A percentile compares a stretch with the other conserved stretches of the same genome.
These are phyloP conservation scores for Favolaschia claudopus DNA, from an alignment of 768 basidiomycete species.

Conservation along the genomic window DNA sequence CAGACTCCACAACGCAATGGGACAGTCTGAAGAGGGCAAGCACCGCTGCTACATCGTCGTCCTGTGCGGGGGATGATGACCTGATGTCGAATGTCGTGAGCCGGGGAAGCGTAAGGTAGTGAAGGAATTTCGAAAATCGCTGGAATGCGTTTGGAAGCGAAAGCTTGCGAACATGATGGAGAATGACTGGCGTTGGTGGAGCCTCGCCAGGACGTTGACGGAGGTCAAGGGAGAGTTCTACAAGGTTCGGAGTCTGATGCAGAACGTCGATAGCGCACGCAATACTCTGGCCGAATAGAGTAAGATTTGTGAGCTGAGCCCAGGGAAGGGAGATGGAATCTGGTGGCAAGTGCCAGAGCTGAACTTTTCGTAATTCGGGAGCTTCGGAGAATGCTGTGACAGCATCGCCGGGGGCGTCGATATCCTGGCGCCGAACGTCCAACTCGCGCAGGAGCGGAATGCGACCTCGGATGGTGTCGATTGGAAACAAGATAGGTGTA, in stretches of 20 bases:
- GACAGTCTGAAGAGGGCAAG: too few relatives aligned
- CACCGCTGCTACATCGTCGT: too few relatives aligned
- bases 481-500: not conserved
- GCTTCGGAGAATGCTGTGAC: not conserved
- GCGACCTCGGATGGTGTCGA: not conserved
- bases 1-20: too few relatives aligned
- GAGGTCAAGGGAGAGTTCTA: too few relatives aligned
- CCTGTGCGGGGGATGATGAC: too few relatives aligned
- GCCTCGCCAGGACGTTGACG: too few relatives aligned
- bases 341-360: not conserved
- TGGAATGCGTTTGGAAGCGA: too few relatives aligned
- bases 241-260: not conserved
- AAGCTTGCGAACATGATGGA: too few relatives aligned
- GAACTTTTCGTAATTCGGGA: not conserved
- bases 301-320: not conserved
- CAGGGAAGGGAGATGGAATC: not conserved
- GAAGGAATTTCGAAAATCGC: too few relatives aligned
- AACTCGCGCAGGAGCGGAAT: not conserved
- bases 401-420: not conserved
- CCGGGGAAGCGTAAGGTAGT: too few relatives aligned
- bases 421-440: not conserved
- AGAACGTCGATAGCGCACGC: not conserved
- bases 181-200: too few relatives aligned
- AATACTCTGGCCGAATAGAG: not conserved
- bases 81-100: too few relatives aligned